Evolutionary conservation across 2,329 filamentous ascomycete species (phyloP), one percentile per base, ranked within the genome.

Genomic region (Dichotomopilus funicola): DNA sequence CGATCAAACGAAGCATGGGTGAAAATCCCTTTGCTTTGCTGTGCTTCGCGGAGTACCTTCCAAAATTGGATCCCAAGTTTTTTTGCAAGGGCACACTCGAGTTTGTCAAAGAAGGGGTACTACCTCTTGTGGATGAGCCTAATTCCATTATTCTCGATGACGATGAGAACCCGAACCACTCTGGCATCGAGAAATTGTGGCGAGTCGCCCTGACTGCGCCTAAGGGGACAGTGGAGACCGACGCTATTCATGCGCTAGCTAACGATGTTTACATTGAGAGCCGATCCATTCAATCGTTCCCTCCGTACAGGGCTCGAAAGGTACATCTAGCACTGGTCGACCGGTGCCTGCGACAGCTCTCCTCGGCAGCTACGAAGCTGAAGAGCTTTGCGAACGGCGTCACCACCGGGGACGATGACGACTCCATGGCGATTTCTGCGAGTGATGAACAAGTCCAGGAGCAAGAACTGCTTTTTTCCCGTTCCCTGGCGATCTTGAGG

Each of bases 151-250:
- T 76, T 19, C 70, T 83, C 11, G 77, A 81, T 54, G 78, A 81
- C 46, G 73, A 77, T 6, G 72, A 75, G n/a, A 71, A 75, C 9
- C 66, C 81, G 34, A 73, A 78, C 61, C 78, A 75, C 58, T 79
- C 70, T 61, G 81, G 73, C 33, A 75, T 80, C 44, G 87, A 94
- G 62, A 80, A 91, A 55, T 74, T 96, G n/a, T 96, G 91, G 91
- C 82, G 83, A 31, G 82, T 96, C 63, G 83, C 92, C 37, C 73
- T 95, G 52, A 85, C 81, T 12, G 83, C 88, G 1, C 82, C 83
- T 5, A 75, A 80, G 40, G 74, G 79, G 40, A 80, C 77, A 0
- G 83, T 95, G 48, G 88, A 89, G 61, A 77, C 79, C 19, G 72
- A 77, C 51, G 87, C 89, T 1, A 90, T 87, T 35, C 77, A 76